These are phyloP conservation scores for Aphanomyces astaci DNA, from an alignment of 352 stramenopile genomes.

Conservation along the genomic window DNA sequence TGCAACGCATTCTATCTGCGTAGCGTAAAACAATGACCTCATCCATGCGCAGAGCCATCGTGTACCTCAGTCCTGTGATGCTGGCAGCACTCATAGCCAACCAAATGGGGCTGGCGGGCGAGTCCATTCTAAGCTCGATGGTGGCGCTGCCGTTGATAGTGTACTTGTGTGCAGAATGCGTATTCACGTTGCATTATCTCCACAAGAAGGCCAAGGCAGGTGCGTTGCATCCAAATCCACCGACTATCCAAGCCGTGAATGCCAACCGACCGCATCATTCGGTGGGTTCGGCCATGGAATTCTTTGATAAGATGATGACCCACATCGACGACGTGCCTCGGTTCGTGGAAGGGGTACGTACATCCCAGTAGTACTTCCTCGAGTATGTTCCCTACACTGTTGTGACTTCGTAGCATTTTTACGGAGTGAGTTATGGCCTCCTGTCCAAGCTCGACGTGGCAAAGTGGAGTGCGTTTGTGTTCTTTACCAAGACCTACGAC, in stretches of 20 bases:
- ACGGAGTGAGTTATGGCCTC: not conserved
- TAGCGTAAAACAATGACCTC: too few relatives aligned
- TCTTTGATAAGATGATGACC: not conserved
- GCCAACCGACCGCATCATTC: not conserved
- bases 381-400: not conserved
- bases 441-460: not conserved
- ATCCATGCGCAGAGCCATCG: not conserved
- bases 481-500: constrained; percentile 1
- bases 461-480: not conserved
- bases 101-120: not conserved
- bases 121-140: not conserved
- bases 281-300: not conserved
- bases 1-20: too few relatives aligned
- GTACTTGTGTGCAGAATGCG: not conserved
- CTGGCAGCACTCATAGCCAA: not conserved
- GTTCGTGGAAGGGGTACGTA: not conserved
- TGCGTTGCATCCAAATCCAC: not conserved
- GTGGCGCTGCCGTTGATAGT: not conserved
- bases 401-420: not conserved
- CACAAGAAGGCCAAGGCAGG: not conserved
- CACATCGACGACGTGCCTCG: not conserved
- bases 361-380: too few relatives aligned
- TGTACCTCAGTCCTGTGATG: not conserved
- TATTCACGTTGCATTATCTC: constrained; percentile 2
- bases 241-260: not conserved